Evolutionary conservation across 331 rosid species (phyloP).

Genomic region (Quercus phellos): DNA sequence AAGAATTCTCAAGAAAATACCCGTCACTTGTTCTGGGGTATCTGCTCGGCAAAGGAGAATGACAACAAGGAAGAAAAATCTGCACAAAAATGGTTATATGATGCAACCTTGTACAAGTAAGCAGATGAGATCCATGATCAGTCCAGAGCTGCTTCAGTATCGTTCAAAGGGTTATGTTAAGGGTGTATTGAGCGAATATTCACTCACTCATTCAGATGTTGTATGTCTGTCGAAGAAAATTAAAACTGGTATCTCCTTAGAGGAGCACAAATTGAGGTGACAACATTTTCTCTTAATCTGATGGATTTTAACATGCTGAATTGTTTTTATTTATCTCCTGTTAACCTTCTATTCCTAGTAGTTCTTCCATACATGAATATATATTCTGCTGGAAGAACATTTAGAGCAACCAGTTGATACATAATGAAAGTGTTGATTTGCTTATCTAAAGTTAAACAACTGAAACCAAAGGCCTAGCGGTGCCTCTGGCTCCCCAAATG

Average conservation of each 20-base stretch:
- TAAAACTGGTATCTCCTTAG: constrained; percentile 65
- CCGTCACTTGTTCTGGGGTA: constrained; percentile 81
- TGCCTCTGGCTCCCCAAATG: too few species aligned
- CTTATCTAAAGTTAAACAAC: neutral
- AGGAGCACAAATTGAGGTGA: constrained; percentile 79
- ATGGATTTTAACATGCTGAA: neutral
- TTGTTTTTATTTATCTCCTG: neutral
- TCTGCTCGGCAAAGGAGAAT: constrained; percentile 96
- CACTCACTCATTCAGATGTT: constrained; percentile 89
- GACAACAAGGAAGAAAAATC: constrained; percentile 41
- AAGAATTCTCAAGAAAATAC: constrained; percentile 33
- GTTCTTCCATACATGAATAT: neutral
- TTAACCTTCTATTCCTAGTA: neutral
- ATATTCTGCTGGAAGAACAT: too few species aligned
- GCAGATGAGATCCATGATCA: constrained; percentile 37
- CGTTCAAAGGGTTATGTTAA: constrained; percentile 69
- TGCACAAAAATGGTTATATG: constrained; percentile 21
- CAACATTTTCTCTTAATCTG: neutral
- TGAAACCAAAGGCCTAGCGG: neutral
- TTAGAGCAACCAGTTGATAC: neutral
- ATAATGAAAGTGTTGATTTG: neutral
- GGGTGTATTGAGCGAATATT: constrained; percentile 61
- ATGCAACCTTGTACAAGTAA: constrained; percentile 37
- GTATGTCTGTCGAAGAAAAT: constrained; percentile 73
- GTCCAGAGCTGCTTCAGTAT: constrained; percentile 51